Evolutionary conservation across 148 eudicot genomes (phyloP), one percentile per base, ranked within the genome.

Genomic region (Cornus suecica): DNA sequence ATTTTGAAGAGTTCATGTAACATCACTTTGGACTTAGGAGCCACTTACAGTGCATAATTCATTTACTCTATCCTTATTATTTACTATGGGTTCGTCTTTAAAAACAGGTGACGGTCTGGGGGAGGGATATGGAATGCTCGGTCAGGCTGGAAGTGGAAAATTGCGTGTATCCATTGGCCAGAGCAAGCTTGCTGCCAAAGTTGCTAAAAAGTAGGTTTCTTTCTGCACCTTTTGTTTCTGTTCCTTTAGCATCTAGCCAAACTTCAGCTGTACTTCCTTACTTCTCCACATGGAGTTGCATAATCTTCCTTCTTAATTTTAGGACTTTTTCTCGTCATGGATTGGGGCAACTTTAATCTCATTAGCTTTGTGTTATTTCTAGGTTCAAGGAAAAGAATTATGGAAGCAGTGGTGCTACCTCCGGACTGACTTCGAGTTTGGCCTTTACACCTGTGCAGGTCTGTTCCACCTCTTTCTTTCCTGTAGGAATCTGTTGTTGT

Each of bases 381-480:
- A 95, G 99, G 87, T 92, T 88, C 67, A 95, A 92, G 90, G 97
- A 89, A 15, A 91, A 82, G 83, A 58, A 63, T 62, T 90, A 85
- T 85, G 97, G 97, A 84, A 90, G 90, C 72, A 82, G 97, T 85
- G 97, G 97, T 29, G 87, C 86, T 78, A 91, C 97, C 75, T 95
- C 99, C 22, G 99, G 99, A 56, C 83, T 95, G 71, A 91, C 99
- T 75, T 95, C 99, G 66, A 95, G 99, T 81, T 86, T 95, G 85
- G 99, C 99, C 77, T 95, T 95, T 71, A 95, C 99, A 45, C 99
- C 99, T 66, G 99, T 95, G 65, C 99, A 95, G 97, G 99, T 95
- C 26, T 32, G 68, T 76, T 52, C 60, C 61, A n/a, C 76, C 8
- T 69, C 71, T 41, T 79, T n/a, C 11, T 63, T 80, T 60, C 52